Evolutionary conservation across 2,329 filamentous ascomycete genomes (phyloP).

Genomic region (Lachnellula willkommii): DNA sequence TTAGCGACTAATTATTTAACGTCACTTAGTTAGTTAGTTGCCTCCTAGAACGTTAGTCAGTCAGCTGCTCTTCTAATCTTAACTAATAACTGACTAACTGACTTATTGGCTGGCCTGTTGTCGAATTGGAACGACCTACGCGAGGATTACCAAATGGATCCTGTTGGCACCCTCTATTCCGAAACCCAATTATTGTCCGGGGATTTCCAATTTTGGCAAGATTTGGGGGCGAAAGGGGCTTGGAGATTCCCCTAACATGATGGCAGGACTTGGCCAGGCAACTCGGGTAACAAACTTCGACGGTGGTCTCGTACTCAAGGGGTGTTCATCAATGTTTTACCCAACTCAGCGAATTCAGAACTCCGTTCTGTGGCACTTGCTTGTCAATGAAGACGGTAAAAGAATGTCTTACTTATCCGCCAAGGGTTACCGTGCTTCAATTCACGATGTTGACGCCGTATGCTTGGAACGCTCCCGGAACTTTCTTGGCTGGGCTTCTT

Average conservation of each 20-base stretch:
- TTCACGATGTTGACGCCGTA: background rate
- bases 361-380: slow-evolving; percentile 1
- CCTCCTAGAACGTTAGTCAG: too few relatives aligned
- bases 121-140: too few relatives aligned
- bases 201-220: slow-evolving; percentile 15
- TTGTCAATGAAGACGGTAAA: background rate
- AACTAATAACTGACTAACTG: too few relatives aligned
- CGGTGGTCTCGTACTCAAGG: slow-evolving; percentile 7
- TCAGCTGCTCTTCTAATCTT: too few relatives aligned
- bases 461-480: background rate
- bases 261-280: slow-evolving; percentile 18
- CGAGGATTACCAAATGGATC: background rate
- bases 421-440: background rate
- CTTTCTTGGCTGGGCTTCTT: background rate
- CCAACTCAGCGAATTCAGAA: background rate
- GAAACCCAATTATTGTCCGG: slow-evolving; percentile 10
- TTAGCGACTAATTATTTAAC: too few relatives aligned
- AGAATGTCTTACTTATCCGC: slow-evolving; percentile 1
- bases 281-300: slow-evolving; percentile 1
- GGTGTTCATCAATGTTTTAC: slow-evolving; percentile 6
- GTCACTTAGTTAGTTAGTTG: too few relatives aligned
- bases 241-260: slow-evolving; percentile 24
- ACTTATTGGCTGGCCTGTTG: too few relatives aligned
- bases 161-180: slow-evolving; percentile 13
- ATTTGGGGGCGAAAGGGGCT: slow-evolving; percentile 4